Base-by-base conservation (phyloP, 768 basidiomycete species). In the Tricholoma furcatifolium region DNA sequence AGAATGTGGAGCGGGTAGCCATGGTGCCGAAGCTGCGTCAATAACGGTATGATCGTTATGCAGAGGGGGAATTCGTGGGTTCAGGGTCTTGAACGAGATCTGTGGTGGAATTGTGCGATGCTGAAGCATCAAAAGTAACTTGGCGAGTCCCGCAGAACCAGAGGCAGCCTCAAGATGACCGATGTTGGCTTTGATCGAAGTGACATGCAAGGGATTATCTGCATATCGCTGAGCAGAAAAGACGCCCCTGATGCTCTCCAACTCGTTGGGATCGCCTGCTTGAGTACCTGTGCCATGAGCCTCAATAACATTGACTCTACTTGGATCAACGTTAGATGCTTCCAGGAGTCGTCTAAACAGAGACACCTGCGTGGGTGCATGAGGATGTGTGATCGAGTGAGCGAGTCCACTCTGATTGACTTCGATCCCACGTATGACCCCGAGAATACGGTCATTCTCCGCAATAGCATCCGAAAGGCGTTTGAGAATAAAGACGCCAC, bases 81-180 rank as follows among this genome's bases (percentile, higher is more conserved):
- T 87, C 8, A 86, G 70, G 0, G 67, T 74, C 54, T 71, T 67
- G 24, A 87, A 62, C 1, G 82, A 85, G 39, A 88, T 82, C 50
- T 82, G 80, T 30, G 69, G 73, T 9, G 87, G 87, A 41, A 91
- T 85, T 6, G 62, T 60, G 17, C 68, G 64, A 35, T 85, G 72
- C 21, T 67, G 73, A 32, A 90, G 56, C 89, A 90, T 89, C 43
- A 90, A 69, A 27, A 90, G 64, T 36, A 88, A 68, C 54, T 91
- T 91, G 6, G 82, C 85, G 5, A 91, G 75, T 15, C 87, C 79
- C 6, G 84, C 83, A 4, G 83, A 79, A 1, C 89, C 88, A 10
- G 87, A 88, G 11, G 88, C 87, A 1, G 86, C 85, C 62, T 88
- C 89, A 3, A 85, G 70, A 61, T 91, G 88, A 0, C 88, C 88